These are phyloP conservation scores for Colletotrichum salicis DNA, from an alignment of 2,329 filamentous ascomycete species.

Conservation along the genomic window DNA sequence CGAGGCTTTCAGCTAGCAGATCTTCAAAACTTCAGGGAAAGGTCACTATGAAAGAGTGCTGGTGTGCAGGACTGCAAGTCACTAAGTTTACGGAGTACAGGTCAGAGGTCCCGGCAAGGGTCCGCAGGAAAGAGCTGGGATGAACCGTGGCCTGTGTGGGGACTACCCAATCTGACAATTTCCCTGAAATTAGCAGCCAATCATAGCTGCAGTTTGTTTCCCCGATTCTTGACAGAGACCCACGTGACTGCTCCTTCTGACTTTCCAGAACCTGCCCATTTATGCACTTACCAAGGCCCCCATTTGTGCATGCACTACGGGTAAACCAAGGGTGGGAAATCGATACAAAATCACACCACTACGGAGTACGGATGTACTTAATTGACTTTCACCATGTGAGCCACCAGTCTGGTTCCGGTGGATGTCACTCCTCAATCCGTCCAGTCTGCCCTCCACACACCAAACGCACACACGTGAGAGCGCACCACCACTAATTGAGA, in stretches of 20 bases:
- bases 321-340: neutral
- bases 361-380: neutral
- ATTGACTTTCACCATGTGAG: neutral
- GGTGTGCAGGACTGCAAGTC: neutral
- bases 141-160: constrained; percentile 35
- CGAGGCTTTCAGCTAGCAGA: constrained; percentile 3
- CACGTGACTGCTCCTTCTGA: constrained; percentile 44
- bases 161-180: constrained; percentile 39
- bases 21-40: neutral
- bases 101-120: constrained; percentile 13
- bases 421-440: neutral
- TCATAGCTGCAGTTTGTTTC: constrained; percentile 31
- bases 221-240: constrained; percentile 17
- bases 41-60: neutral
- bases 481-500: constrained; percentile 7
- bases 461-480: neutral
- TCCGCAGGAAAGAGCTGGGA: constrained; percentile 38
- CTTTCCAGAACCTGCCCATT: neutral
- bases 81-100: no score
- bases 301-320: constrained; percentile 11
- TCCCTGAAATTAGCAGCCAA: constrained; percentile 42
- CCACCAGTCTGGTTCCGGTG: neutral
- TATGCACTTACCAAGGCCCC: neutral
- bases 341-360: constrained; percentile 11
- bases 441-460: neutral